Conservation (phyloP, 805 yeast species). For the Candida manassasensis region DNA sequence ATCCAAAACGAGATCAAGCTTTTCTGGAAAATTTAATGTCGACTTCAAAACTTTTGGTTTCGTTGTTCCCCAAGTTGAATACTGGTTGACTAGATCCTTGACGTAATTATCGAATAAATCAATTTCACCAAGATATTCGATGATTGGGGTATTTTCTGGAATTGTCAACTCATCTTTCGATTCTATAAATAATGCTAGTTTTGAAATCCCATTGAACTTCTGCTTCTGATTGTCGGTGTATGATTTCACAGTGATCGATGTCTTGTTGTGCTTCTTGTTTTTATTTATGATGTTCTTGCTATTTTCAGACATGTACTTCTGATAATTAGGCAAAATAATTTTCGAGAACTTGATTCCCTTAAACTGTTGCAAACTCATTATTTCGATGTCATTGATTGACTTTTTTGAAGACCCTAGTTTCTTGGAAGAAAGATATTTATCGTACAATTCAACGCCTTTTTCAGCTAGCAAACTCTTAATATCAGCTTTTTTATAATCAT, state of each 20-base stretch:
- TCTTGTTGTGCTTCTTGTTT: slow-evolving; percentile 18
- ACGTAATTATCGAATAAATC: slow-evolving; percentile 62
- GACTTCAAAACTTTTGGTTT: slow-evolving; percentile 36
- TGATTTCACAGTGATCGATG: slow-evolving; percentile 47
- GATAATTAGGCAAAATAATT: slow-evolving; percentile 30
- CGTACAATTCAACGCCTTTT: slow-evolving; percentile 18
- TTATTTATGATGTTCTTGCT: slow-evolving; percentile 23
- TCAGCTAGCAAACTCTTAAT: slow-evolving; percentile 20
- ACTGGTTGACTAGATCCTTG: slow-evolving; percentile 68
- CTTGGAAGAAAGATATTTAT: slow-evolving; percentile 3
- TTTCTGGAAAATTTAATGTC: slow-evolving; percentile 3
- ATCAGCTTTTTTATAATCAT: slow-evolving; percentile 40
- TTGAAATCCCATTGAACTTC: slow-evolving; percentile 65
- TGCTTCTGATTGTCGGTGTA: slow-evolving; percentile 55
- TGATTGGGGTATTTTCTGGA: slow-evolving; percentile 45
- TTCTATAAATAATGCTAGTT: slow-evolving; percentile 54
- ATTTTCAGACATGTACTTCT: slow-evolving; percentile 27
- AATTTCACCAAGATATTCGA: slow-evolving; percentile 71
- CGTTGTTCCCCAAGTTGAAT: slow-evolving; percentile 66
- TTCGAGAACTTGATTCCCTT: slow-evolving; percentile 26
- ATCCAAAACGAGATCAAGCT: slow-evolving; percentile 60
- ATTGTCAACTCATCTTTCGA: slow-evolving; percentile 20
- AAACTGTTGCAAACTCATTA: slow-evolving; percentile 22
- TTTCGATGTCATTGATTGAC: slow-evolving; percentile 12
- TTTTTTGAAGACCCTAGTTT: slow-evolving; percentile 6